Percentiles rank a stretch among this genome's conserved stretches.
Evolutionary conservation across 2,329 filamentous ascomycete genomes (phyloP).

Genomic region (Shiraia bambusicola): DNA sequence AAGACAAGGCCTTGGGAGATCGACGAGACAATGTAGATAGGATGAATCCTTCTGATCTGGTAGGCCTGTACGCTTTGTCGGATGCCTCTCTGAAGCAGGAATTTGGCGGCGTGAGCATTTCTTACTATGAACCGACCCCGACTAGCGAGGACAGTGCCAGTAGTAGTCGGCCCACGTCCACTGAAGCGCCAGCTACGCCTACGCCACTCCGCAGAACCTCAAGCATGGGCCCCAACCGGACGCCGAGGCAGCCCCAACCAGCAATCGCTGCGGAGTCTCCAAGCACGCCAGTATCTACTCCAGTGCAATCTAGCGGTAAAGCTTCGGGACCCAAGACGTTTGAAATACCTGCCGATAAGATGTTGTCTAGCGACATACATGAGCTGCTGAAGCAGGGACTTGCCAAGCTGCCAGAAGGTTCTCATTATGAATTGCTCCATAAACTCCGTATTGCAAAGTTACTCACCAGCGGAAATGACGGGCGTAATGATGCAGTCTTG

Average conservation of each 20-base stretch:
- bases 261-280: constrained; percentile 50
- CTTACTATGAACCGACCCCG: constrained; percentile 67
- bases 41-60: constrained; percentile 63
- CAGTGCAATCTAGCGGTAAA: constrained; percentile 33
- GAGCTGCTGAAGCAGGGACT: constrained; percentile 46
- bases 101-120: constrained; percentile 78
- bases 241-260: constrained; percentile 52
- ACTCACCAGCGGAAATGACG: constrained; percentile 64
- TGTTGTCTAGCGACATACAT: constrained; percentile 47
- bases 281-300: constrained; percentile 48
- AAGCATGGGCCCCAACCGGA: constrained; percentile 50
- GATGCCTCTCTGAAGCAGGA: constrained; percentile 62
- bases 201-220: constrained; percentile 73
- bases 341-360: constrained; percentile 60
- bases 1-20: constrained; percentile 64
- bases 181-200: constrained; percentile 65
- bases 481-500: constrained; percentile 73
- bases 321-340: constrained; percentile 47
- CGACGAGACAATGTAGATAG: constrained; percentile 38
- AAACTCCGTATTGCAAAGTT: constrained; percentile 82
- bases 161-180: constrained; percentile 20
- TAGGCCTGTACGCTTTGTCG: constrained; percentile 62
- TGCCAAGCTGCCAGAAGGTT: constrained; percentile 67
- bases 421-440: constrained; percentile 82
- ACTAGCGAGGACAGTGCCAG: constrained; percentile 25